phyloP scores from a whole-genome alignment of 331 rosid species.

The Pyrus hybrid region DNA sequence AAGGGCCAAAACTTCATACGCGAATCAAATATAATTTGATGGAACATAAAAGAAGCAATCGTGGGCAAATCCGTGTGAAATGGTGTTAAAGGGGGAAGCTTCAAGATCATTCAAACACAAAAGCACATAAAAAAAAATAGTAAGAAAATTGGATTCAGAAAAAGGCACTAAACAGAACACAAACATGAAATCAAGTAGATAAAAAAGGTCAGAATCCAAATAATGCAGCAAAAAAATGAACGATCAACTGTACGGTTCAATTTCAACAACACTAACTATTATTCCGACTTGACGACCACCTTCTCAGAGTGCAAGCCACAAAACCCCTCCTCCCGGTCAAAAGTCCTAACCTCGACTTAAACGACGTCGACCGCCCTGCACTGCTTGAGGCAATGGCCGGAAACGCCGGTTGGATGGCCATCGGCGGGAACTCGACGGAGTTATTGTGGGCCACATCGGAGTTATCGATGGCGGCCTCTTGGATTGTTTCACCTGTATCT shows the following conservation, averaged over 20 bases:
- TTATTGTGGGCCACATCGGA: constrained; percentile 76
- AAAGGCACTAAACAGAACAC: constrained; percentile 46
- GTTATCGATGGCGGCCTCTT: constrained; percentile 49
- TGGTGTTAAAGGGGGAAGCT: too few relatives aligned
- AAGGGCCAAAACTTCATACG: too few relatives aligned
- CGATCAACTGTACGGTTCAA: constrained; percentile 26
- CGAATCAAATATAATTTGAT: not conserved
- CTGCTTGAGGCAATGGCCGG: constrained; percentile 40
- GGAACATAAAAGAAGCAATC: too few relatives aligned
- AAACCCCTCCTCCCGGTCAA: constrained; percentile 49
- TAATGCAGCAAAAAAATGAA: constrained; percentile 37
- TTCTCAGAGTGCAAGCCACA: constrained; percentile 76
- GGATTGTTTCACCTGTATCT: constrained; percentile 62
- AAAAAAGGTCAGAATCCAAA: constrained; percentile 35
- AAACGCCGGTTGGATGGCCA: constrained; percentile 34
- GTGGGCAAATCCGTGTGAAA: too few relatives aligned
- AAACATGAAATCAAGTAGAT: constrained; percentile 28
- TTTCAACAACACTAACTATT: constrained; percentile 32
- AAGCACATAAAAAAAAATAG: not conserved
- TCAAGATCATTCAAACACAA: not conserved
- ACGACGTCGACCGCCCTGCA: constrained; percentile 41
- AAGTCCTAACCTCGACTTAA: constrained; percentile 72
- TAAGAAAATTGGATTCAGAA: constrained; percentile 42
- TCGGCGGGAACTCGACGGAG: constrained; percentile 42
- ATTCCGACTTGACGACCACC: constrained; percentile 61